phyloP scores from a whole-genome alignment of 2,329 filamentous ascomycete species.

The Colletotrichum tamarilloi region DNA sequence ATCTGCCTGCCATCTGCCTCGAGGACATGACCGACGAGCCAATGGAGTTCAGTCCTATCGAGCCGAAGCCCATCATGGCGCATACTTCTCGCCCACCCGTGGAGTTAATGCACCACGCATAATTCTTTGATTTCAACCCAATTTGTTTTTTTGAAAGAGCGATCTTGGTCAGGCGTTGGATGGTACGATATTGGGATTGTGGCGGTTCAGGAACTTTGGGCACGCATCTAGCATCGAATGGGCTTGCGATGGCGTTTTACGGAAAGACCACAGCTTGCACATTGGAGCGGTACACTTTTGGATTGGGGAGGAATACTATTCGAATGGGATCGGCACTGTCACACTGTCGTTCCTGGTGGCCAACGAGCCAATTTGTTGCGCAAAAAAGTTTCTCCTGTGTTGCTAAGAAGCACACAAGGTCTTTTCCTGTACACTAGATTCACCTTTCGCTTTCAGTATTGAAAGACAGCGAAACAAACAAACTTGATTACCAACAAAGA shows the following conservation, averaged over 20 bases:
- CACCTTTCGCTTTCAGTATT: conserved; percentile 7
- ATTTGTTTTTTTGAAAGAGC: conserved; percentile 8
- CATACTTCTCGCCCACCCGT: conserved; percentile 73
- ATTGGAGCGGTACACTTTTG: neutral
- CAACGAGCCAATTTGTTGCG: neutral
- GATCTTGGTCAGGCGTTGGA: conserved; percentile 30
- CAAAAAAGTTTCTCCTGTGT: conserved; percentile 14
- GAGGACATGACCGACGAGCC: conserved; percentile 74
- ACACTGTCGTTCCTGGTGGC: conserved; percentile 23
- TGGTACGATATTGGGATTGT: neutral
- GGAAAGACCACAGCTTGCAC: conserved; percentile 13
- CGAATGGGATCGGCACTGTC: neutral
- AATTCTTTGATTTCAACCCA: conserved; percentile 25
- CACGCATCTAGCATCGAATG: conserved; percentile 26
- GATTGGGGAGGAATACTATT: neutral
- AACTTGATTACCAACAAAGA: conserved; percentile 7
- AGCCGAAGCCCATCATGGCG: conserved; percentile 62
- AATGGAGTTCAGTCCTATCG: conserved; percentile 55
- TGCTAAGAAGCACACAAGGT: neutral
- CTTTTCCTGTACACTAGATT: conserved; percentile 31
- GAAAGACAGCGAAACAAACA: conserved; percentile 20
- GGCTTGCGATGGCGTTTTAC: conserved; percentile 29
- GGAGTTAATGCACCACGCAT: conserved; percentile 65
- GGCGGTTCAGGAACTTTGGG: neutral
- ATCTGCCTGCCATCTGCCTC: conserved; percentile 73